These are phyloP conservation scores for Coleophoma crateriformis DNA, from an alignment of 2,329 filamentous ascomycete species.

Conservation along the genomic window DNA sequence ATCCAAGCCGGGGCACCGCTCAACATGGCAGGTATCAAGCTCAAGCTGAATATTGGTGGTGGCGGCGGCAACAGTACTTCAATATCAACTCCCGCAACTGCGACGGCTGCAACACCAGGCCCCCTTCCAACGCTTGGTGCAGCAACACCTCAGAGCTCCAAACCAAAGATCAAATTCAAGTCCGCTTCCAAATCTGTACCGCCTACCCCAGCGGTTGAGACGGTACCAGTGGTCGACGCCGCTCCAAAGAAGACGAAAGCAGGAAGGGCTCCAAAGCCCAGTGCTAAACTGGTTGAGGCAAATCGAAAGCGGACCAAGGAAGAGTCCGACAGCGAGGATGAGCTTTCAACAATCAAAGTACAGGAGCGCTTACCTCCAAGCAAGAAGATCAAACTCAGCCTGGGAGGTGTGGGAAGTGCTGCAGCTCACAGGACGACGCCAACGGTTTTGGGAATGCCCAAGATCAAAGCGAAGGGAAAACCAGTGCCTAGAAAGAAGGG, in stretches of 20 bases:
- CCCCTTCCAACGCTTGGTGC: slow-evolving; percentile 16
- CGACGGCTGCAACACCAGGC: slow-evolving; percentile 11
- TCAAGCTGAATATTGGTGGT: slow-evolving; percentile 18
- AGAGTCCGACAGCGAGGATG: slow-evolving; percentile 44
- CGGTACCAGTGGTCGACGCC: slow-evolving; percentile 8
- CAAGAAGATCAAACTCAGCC: slow-evolving; percentile 44
- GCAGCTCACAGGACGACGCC: slow-evolving; percentile 13
- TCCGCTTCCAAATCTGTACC: slow-evolving; percentile 16
- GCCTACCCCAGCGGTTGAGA: slow-evolving; percentile 13
- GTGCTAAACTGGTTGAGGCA: slow-evolving; percentile 47
- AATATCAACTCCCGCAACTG: background rate
- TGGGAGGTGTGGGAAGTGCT: slow-evolving; percentile 16
- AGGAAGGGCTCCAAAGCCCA: slow-evolving; percentile 53
- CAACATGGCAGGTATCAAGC: slow-evolving; percentile 21
- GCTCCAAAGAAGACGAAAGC: slow-evolving; percentile 48
- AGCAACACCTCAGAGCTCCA: slow-evolving; percentile 3
- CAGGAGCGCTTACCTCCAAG: slow-evolving; percentile 19
- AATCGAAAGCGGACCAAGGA: slow-evolving; percentile 54
- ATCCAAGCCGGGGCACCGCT: background rate
- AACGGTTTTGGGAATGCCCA: slow-evolving; percentile 36
- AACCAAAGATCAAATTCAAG: slow-evolving; percentile 24
- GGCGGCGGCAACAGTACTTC: background rate
- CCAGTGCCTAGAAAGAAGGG: slow-evolving; percentile 66
- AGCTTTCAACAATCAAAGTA: slow-evolving; percentile 28
- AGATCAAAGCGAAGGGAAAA: slow-evolving; percentile 62